Conservation (phyloP, 1,284 basidiomycete species). For the Cryptococcus sp. region DNA sequence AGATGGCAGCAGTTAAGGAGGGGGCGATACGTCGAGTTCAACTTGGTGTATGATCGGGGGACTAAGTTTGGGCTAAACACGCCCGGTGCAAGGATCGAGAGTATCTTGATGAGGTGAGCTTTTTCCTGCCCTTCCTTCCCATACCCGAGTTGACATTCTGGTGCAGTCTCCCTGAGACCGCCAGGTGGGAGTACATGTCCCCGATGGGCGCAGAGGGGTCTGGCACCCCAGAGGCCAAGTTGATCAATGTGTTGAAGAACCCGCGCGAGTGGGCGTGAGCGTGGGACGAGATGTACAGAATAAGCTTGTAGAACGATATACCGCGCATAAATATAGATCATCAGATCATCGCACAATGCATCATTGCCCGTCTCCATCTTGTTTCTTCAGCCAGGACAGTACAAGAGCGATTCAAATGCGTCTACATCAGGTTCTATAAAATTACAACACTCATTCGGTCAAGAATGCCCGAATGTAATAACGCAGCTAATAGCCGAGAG, state of each 20-base stretch:
- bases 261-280: slow-evolving; percentile 64
- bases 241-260: slow-evolving; percentile 65
- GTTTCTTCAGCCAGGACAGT: neutral
- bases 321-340: neutral
- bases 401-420: neutral
- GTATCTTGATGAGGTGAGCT: slow-evolving; percentile 74
- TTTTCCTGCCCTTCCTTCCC: neutral
- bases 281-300: neutral
- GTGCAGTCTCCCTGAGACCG: slow-evolving; percentile 68
- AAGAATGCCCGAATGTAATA: slow-evolving; percentile 2
- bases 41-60: slow-evolving; percentile 74
- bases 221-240: slow-evolving; percentile 67
- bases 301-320: neutral
- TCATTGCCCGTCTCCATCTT: neutral
- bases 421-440: neutral
- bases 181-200: slow-evolving; percentile 90
- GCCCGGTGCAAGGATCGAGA: slow-evolving; percentile 87
- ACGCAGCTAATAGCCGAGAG: neutral
- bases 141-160: neutral
- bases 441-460: neutral
- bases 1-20: slow-evolving; percentile 87
- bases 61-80: slow-evolving; percentile 78
- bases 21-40: slow-evolving; percentile 92
- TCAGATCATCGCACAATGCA: neutral
- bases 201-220: slow-evolving; percentile 64